Base-by-base conservation (phyloP, 2,329 filamentous ascomycete genomes). In the Harringtonia lauricola region DNA sequence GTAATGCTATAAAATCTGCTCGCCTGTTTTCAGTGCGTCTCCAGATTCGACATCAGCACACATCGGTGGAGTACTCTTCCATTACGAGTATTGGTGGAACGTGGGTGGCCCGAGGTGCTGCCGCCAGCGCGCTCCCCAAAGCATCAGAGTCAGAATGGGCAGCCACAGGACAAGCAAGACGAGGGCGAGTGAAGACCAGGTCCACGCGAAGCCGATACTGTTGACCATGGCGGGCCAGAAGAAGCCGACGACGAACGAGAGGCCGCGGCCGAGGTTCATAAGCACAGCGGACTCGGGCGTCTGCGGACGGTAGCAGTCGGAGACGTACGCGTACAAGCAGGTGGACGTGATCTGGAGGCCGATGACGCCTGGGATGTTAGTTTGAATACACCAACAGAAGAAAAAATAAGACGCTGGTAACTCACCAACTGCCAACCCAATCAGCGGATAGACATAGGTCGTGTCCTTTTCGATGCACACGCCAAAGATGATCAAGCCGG, bases 251-350 rank as follows among this genome's bases (percentile, higher is more conserved):
- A 47, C 42, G 26, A 49, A 49, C 8, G 39, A 43, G 9, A 49
- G 36, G 24, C 46, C 45, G 24, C 48, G 45, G 30, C 38, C 26
- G 19, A 49, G 43, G 39, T 49, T 49, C 40, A 49, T 40, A 15
- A 49, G 41, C 24, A 47, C 43, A 31, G 43, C 48, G n/a, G 46
- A 47, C 43, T 49, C 48, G 41, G 48, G 48, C 28, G 48, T 46
- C 48, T 49, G 48, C 18, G 45, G 45, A 15, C 46, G 46, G 43
- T 49, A 49, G 45, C 48, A 49, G 41, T 49, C 40, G 31, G 41
- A 43, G 21, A 43, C 22, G 33, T 49, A 49, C 13, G 48, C 48
- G 22, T 49, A 49, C 17, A 47, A 41, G 31, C 45, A 47, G 14
- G 48, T 49, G 2, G 48, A 47, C 14, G 45, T 47, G 22, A 49